Conservation (phyloP, 2,329 filamentous ascomycete species). For the Pseudocercospora eumusae region DNA sequence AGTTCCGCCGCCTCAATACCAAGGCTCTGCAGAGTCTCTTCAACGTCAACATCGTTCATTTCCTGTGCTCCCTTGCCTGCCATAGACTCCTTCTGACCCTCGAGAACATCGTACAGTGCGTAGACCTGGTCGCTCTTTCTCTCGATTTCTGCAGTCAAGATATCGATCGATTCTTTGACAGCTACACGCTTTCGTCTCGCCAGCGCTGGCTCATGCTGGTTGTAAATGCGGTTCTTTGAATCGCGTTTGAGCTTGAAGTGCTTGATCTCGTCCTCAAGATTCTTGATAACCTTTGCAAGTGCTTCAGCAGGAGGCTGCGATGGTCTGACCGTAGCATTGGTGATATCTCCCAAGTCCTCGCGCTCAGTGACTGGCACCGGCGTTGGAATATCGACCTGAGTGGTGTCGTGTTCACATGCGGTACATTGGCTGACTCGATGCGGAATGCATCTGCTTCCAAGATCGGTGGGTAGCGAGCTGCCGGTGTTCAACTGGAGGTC, state of each 20-base stretch:
- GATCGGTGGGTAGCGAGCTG: conserved; percentile 19
- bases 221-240: conserved; percentile 62
- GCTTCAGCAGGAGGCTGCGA: conserved; percentile 69
- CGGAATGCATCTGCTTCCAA: conserved; percentile 30
- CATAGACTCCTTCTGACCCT: conserved; percentile 66
- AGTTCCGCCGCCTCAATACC: conserved; percentile 44
- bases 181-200: conserved; percentile 65
- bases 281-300: conserved; percentile 80
- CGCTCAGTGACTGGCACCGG: conserved; percentile 39
- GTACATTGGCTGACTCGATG: conserved; percentile 58
- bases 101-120: conserved; percentile 77
- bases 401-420: conserved; percentile 48
- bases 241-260: conserved; percentile 73
- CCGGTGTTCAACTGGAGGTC: conserved; percentile 56
- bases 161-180: conserved; percentile 62
- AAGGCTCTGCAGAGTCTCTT: conserved; percentile 47
- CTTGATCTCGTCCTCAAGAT: conserved; percentile 74
- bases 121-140: conserved; percentile 79
- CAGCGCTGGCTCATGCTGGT: conserved; percentile 65
- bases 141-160: conserved; percentile 64
- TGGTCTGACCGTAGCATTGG: conserved; percentile 62
- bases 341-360: conserved; percentile 45
- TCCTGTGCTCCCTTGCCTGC: conserved; percentile 33
- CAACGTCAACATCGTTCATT: conserved; percentile 54
- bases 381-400: conserved; percentile 47